Evolutionary conservation across 495 filamentous ascomycete genomes (phyloP).

Genomic region (Tuber magnatum): DNA sequence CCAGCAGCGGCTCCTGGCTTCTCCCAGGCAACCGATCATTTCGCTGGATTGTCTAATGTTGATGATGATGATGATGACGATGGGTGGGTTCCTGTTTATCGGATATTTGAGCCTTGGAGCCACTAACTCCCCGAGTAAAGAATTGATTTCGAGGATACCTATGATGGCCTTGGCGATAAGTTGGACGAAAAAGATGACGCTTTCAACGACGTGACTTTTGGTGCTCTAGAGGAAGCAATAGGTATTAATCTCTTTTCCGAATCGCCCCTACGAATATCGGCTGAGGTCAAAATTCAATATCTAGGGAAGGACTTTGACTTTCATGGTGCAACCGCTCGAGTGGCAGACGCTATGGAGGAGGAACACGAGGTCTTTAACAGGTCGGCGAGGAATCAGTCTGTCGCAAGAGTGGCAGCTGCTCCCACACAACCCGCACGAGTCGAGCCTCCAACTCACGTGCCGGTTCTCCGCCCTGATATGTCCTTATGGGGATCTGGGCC

Average conservation of each 20-base stretch:
- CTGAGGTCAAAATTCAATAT: slow-evolving; percentile 11
- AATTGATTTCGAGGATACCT: slow-evolving; percentile 95
- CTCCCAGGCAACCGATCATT: slow-evolving; percentile 76
- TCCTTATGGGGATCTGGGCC: slow-evolving; percentile 77
- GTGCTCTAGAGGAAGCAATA: slow-evolving; percentile 46
- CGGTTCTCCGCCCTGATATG: slow-evolving; percentile 85
- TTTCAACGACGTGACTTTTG: slow-evolving; percentile 99
- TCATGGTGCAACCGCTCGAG: slow-evolving; percentile 80
- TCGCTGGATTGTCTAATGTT: slow-evolving; percentile 62
- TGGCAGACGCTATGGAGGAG: slow-evolving; percentile 74
- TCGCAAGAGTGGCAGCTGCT: slow-evolving; percentile 20
- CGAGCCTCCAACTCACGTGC: slow-evolving; percentile 45
- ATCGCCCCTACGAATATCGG: slow-evolving; percentile 5
- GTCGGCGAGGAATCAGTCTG: slow-evolving; percentile 30
- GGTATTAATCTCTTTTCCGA: slow-evolving; percentile 40
- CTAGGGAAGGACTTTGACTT: slow-evolving; percentile 91
- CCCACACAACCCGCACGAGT: slow-evolving; percentile 14
- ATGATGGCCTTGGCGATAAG: slow-evolving; percentile 88
- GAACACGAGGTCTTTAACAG: slow-evolving; percentile 77
- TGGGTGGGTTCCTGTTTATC: slow-evolving; percentile 52
- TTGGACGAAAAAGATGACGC: slow-evolving; percentile 88
- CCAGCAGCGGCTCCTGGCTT: slow-evolving; percentile 57
- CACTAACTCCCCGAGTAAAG: slow-evolving; percentile 41
- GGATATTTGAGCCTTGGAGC: neutral
- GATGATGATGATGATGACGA: slow-evolving; percentile 59